A percentile compares a stretch with the other conserved stretches of the same genome.
Evolutionary conservation across 2,329 filamentous ascomycete genomes (phyloP).

Genomic region (Epichloe glyceriae): DNA sequence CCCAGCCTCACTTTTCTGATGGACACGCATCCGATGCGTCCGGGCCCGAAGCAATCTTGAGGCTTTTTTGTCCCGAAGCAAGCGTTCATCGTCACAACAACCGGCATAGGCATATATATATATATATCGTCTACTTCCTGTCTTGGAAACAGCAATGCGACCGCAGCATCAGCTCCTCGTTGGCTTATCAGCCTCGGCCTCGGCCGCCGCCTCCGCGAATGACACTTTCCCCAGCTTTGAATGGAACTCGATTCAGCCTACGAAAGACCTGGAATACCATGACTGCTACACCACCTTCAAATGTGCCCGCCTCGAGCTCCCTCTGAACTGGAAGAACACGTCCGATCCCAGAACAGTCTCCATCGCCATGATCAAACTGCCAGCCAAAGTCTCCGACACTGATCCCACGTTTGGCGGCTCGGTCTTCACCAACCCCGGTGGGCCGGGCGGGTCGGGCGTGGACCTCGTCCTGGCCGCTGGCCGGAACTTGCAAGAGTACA

Average conservation of each 20-base stretch:
- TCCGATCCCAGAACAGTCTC: constrained; percentile 18
- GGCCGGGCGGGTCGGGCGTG: constrained; percentile 30
- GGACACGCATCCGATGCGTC: background rate
- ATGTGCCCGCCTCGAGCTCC: constrained; percentile 30
- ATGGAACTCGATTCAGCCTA: constrained; percentile 24
- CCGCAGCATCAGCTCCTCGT: background rate
- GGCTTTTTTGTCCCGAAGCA: too few species aligned
- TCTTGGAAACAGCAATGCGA: background rate
- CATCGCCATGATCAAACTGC: constrained; percentile 28
- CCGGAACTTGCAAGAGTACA: constrained; percentile 15
- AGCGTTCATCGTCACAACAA: too few species aligned
- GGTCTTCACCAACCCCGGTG: constrained; percentile 32
- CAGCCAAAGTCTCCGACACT: constrained; percentile 24
- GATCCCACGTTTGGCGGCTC: constrained; percentile 28
- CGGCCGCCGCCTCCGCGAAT: background rate
- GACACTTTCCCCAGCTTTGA: constrained; percentile 15
- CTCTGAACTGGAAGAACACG: constrained; percentile 28
- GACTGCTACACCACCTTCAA: constrained; percentile 25
- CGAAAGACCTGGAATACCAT: constrained; percentile 23
- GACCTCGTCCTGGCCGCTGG: constrained; percentile 14
- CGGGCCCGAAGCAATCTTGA: background rate
- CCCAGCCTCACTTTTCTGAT: background rate
- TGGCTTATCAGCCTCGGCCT: background rate
- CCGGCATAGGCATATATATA: too few species aligned
- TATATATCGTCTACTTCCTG: too few species aligned